A percentile compares a stretch with the other conserved stretches of the same genome.
Conservation (phyloP, 2,329 filamentous ascomycete species). For the Calonectria naviculata region DNA sequence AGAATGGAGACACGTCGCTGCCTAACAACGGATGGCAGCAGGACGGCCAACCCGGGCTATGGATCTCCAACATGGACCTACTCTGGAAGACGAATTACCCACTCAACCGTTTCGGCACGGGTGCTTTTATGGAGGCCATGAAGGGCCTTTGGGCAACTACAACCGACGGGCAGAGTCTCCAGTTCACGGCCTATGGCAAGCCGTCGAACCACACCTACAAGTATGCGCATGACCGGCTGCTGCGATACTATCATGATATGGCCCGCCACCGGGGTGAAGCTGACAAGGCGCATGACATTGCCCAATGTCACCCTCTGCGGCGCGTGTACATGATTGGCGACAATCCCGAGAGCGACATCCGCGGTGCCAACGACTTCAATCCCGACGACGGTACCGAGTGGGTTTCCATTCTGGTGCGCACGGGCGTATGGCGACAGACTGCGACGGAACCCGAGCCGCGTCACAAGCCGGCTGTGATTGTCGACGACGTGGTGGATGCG, state of each 20-base stretch:
- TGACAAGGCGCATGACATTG: slow-evolving; percentile 20
- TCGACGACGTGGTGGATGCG: slow-evolving; percentile 80
- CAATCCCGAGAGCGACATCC: slow-evolving; percentile 90
- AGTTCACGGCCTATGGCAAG: slow-evolving; percentile 82
- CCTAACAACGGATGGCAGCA: slow-evolving; percentile 84
- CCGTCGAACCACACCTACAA: slow-evolving; percentile 81
- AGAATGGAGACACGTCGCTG: slow-evolving; percentile 73
- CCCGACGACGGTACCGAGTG: slow-evolving; percentile 78
- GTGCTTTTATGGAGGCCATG: slow-evolving; percentile 86
- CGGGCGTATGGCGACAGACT: slow-evolving; percentile 75
- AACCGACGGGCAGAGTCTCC: slow-evolving; percentile 71
- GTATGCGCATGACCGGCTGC: slow-evolving; percentile 79
- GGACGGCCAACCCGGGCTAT: slow-evolving; percentile 83
- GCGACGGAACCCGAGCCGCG: slow-evolving; percentile 60
- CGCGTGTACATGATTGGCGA: slow-evolving; percentile 96
- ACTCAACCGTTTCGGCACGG: slow-evolving; percentile 89
- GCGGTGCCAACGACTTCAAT: slow-evolving; percentile 82
- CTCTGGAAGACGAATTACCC: slow-evolving; percentile 90
- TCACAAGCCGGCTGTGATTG: slow-evolving; percentile 72
- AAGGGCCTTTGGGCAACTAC: slow-evolving; percentile 82
- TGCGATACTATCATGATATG: slow-evolving; percentile 58
- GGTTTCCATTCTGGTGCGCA: slow-evolving; percentile 81
- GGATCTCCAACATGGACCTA: slow-evolving; percentile 91
- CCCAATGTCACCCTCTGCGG: slow-evolving; percentile 63
- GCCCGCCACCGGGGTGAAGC: slow-evolving; percentile 26